Evolutionary conservation across 2,329 filamentous ascomycete species (phyloP), one percentile per base, ranked within the genome.

Genomic region (Beauveria australis): DNA sequence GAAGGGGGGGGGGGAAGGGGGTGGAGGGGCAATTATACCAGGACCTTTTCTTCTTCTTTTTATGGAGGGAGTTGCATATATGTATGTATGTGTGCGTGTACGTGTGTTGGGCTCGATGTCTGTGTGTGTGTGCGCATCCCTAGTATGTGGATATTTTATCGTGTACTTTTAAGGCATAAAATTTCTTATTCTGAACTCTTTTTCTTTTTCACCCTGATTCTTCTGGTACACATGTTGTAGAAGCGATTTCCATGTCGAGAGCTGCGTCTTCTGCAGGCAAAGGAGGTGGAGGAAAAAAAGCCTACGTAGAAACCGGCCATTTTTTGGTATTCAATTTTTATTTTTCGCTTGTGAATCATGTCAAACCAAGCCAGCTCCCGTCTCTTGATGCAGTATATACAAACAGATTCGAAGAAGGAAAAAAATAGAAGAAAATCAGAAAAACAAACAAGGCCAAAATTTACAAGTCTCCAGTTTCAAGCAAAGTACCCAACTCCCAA

Each of bases 151-250:
- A 24, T 14, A 16, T 44, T 46, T 2, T 22, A 33, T 48, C 16
- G 28, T 56, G 43, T 56, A 56, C 16, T 48, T 47, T 19, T 58
- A 58, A 30, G 30, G 43, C 53, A 56, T 56, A 26, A 33, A 43
- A 10, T 37, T 52, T 16, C 30, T 33, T 14, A 10, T 33, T 33
- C 2, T 24, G 24, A 12, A 33, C 30, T 33, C 12, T 5, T 14
- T 14, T 14, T 33, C 12, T 5, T 14, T 14, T 14, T 33, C 5
- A 12, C 5, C 10, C 12, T 33, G 12, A 14, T 33, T 5, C 30
- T 14, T 5, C 4, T 33, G 30, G 12, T 12, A 33, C 12, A 14
- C 5, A 33, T 33, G 5, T 33, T 33, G 30, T 33, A 4, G 30
- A 33, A 14, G 30, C 5, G 30, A 33, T 33, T 12, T 33, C 3